These are phyloP conservation scores for Xylaria sp. DNA, from an alignment of 2,329 filamentous ascomycete genomes.

Conservation along the genomic window DNA sequence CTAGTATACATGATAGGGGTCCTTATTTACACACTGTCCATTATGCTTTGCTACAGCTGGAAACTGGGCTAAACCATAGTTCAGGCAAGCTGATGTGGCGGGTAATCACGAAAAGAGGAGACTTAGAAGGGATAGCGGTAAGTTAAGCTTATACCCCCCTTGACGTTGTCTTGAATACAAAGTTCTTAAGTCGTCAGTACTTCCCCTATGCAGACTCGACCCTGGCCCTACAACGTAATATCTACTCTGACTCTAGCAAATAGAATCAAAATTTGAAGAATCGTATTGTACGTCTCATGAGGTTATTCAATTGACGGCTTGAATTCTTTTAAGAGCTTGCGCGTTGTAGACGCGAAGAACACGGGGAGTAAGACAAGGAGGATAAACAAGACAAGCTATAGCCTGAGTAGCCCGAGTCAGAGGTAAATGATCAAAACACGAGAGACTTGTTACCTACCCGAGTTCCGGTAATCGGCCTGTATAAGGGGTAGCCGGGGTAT, in stretches of 20 bases:
- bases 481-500: not conserved
- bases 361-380: not conserved
- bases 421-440: not conserved
- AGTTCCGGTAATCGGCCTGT: not conserved
- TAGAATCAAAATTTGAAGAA: too few relatives aligned
- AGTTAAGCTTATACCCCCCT: not conserved
- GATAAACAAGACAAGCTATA: not conserved
- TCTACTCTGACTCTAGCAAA: not conserved
- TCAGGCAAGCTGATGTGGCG: not conserved
- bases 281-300: too few relatives aligned
- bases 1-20: not conserved
- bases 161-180: not conserved
- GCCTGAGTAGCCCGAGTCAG: too few relatives aligned
- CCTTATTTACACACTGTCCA: not conserved
- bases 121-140: not conserved
- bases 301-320: not conserved
- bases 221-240: not conserved
- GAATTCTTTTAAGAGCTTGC: not conserved
- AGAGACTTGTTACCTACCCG: not conserved
- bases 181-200: not conserved
- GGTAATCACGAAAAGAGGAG: not conserved
- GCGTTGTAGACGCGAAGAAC: not conserved
- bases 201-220: not conserved
- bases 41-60: not conserved
- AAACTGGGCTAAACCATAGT: not conserved